Base-by-base conservation (phyloP, 2,329 filamentous ascomycete genomes). In the Aspergillus quadrilineatus region DNA sequence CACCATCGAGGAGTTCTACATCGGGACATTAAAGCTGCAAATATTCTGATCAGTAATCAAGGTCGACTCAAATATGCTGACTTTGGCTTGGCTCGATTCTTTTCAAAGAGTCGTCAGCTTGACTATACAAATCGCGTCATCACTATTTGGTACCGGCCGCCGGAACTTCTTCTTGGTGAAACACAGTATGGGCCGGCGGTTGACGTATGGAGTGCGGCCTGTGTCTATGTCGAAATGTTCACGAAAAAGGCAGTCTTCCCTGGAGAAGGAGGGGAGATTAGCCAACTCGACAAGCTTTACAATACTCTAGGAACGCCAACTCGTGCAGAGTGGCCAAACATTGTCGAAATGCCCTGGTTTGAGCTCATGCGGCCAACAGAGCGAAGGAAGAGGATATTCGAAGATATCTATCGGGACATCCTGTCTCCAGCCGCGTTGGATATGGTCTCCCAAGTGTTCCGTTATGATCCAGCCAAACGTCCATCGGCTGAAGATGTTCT, bases 61-160 rank as follows among this genome's bases (percentile, higher is more conserved):
- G 94, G 94, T 4, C 84, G 92, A 56, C 78, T 99, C 55, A 99
- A 97, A 73, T 83, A 96, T 60, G 94, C 94, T 30, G 94, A 99
- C 73, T 99, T 99, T 73, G 94, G 94, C 17, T 83, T 99, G 12
- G 94, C 94, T 10, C 88, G 95, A 37, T 99, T 99, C 75, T 99
- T 96, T 69, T 90, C 92, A 34, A 99, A 99, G 72, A 87, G 89
- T 49, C 87, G 89, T 59, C 90, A 94, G 72, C 83, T 96, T 46
- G 93, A 99, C 72, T 99, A 99, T 73, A 99, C 94, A 1, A 99
- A 99, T 70, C 89, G 94, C 36, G 95, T 99, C 65, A 96, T 99
- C 70, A 99, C 94, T 2, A 97, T 99, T 63, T 99, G 95, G 95
- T 97, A 97, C 72, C 85, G 92, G 4, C 90, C 91, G 0, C 92